Percentiles rank a stretch among this genome's conserved stretches.
phyloP scores from a whole-genome alignment of 805 yeast genomes.

The Metschnikowia continentalis region DNA sequence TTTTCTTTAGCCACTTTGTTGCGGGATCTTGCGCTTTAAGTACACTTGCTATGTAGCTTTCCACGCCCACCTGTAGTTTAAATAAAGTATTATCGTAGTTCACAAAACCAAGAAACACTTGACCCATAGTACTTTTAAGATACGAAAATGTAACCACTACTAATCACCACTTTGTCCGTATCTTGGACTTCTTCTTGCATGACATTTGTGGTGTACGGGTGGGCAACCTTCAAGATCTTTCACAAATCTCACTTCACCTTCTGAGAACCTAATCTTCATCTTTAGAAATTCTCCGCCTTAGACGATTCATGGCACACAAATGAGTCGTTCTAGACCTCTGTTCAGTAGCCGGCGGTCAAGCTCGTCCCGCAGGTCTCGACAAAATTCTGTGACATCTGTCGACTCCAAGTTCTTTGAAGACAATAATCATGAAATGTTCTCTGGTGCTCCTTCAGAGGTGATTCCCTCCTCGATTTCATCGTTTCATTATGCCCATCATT shows the following conservation, averaged over 20 bases:
- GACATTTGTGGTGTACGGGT: not conserved
- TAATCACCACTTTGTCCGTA: not conserved
- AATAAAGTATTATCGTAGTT: not conserved
- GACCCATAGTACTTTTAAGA: no score
- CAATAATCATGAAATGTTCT: slow-evolving; percentile 65
- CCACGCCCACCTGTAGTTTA: not conserved
- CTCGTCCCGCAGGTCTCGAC: slow-evolving; percentile 26
- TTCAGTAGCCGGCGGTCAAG: slow-evolving; percentile 24
- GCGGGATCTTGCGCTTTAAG: not conserved
- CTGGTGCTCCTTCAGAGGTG: slow-evolving; percentile 73
- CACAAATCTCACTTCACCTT: not conserved
- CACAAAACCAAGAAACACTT: not conserved
- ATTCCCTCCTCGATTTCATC: slow-evolving; percentile 76
- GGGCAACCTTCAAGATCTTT: not conserved
- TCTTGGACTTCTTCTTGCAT: not conserved
- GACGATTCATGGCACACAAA: not conserved
- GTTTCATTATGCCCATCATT: slow-evolving; percentile 66
- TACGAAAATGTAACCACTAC: no score
- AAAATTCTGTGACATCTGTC: slow-evolving; percentile 30
- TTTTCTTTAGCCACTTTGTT: not conserved
- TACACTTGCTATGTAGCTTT: not conserved
- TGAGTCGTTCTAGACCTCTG: slow-evolving; percentile 9
- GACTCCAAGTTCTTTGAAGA: slow-evolving; percentile 45
- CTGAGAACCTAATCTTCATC: not conserved
- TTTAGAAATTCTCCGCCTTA: not conserved